Conservation (phyloP, 495 filamentous ascomycete genomes). For the Penicillium waksmanii region DNA sequence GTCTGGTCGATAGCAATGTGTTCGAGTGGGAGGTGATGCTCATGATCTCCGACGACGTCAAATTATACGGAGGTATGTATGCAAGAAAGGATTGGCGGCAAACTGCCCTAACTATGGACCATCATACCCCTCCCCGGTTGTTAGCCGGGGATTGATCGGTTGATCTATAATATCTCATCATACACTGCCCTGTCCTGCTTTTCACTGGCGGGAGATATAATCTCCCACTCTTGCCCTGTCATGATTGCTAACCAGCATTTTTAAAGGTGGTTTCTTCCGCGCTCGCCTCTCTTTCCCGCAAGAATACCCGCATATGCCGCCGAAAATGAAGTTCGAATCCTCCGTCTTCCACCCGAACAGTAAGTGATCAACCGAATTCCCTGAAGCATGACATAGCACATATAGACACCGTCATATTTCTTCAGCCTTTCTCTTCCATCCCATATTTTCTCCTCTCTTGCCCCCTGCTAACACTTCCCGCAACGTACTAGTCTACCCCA, state of each 20-base stretch:
- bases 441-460: too few relatives aligned
- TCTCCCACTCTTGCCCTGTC: not conserved
- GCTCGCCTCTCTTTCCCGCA: conserved; percentile 76
- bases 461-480: not conserved
- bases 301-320: conserved; percentile 87
- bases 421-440: too few relatives aligned
- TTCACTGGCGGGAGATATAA: not conserved
- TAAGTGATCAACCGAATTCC: conserved; percentile 35
- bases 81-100: not conserved
- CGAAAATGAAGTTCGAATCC: conserved; percentile 86
- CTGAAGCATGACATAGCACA: not conserved
- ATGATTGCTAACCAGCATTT: not conserved
- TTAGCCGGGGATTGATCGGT: too few relatives aligned
- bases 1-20: conserved; percentile 85
- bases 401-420: too few relatives aligned
- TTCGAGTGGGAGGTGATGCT: conserved; percentile 99
- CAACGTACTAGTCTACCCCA: conserved; percentile 66
- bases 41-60: conserved; percentile 97
- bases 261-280: conserved; percentile 82
- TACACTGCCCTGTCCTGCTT: too few relatives aligned
- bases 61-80: conserved; percentile 83
- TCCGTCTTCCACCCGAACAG: conserved; percentile 95
- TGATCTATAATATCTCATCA: too few relatives aligned
- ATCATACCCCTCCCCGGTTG: too few relatives aligned
- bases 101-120: too few relatives aligned